Conservation (phyloP, 1,284 basidiomycete species). For the Malassezia psittaci region DNA sequence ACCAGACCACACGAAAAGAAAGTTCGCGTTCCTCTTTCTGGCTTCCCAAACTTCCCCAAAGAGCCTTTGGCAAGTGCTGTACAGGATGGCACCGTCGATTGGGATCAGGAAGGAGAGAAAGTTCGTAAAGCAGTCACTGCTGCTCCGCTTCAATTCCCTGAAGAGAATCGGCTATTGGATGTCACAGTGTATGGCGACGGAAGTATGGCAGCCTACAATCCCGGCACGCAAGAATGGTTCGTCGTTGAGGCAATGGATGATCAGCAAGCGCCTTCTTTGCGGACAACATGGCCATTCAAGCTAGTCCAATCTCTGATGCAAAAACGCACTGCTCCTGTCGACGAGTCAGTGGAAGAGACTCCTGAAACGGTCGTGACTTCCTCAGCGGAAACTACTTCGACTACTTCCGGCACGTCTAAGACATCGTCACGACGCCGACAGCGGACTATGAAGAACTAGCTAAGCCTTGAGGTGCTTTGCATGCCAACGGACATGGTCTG, state of each 20-base stretch:
- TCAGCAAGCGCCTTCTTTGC: conserved; percentile 13
- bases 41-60: conserved; percentile 28
- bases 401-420: neutral
- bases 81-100: conserved; percentile 22
- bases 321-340: neutral
- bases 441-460: neutral
- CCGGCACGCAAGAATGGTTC: conserved; percentile 25
- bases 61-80: conserved; percentile 16
- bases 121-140: conserved; percentile 16
- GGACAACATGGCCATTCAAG: conserved; percentile 25
- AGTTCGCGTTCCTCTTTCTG: conserved; percentile 33
- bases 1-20: conserved; percentile 27
- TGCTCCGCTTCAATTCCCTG: conserved; percentile 3
- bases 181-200: conserved; percentile 24
- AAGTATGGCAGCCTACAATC: conserved; percentile 23
- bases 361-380: neutral
- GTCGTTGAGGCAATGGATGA: conserved; percentile 24
- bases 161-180: conserved; percentile 24
- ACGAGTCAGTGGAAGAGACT: neutral
- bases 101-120: conserved; percentile 33
- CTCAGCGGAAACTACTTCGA: neutral
- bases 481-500: conserved; percentile 43
- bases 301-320: conserved; percentile 16
- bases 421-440: neutral
- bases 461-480: conserved; percentile 32